Base-by-base conservation (phyloP, 352 stramenopile species). In the Peronospora tabacina region DNA sequence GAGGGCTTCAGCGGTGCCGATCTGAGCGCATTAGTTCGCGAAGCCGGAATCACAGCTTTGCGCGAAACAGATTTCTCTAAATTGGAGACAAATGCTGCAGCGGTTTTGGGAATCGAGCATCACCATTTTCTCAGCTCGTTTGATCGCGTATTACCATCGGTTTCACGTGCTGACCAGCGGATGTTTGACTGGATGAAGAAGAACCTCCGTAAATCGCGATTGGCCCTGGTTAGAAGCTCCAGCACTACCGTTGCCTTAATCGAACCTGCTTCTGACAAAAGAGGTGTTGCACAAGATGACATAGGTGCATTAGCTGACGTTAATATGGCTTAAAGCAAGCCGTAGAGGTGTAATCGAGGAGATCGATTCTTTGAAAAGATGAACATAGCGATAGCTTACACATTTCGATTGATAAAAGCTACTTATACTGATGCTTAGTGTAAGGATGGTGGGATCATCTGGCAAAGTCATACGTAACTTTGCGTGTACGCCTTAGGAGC, bases 1-100 rank as follows among this genome's bases (percentile, higher is more conserved):
- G 85, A 95, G 15, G 84, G 95, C 22, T 99, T 98, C 68, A 98
- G 81, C 68, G 97, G 97, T 41, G 97, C 97, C 2, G 97, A 99
- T 70, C 82, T 99, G 32, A 93, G 92, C 35, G 95, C 95, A 3
- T 71, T 99, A 26, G 82, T 99, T 30, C 84, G 96, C 16, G 96
- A 99, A 66, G 96, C 97, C 3, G 95, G 95, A 19, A 82, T 99
- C 43, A 82, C 95, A 0, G 95, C 97, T 1, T 68, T 99, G 38
- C 75, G 82, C 0, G 75, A 84, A 43, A 70, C 75, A 0, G 67
- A 85, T 46, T 58, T 83, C 43, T 63, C 74, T 11, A 58, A 47
- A 17, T 3, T 60, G 2, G 63, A 70, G 3, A 44, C 44, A 34
- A 60, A 59, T 1, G 52, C 57, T n/a, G 52, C 80, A 12, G 52